Base-by-base conservation (phyloP, 1,284 basidiomycete species). In the Apiotrichum porosum region DNA sequence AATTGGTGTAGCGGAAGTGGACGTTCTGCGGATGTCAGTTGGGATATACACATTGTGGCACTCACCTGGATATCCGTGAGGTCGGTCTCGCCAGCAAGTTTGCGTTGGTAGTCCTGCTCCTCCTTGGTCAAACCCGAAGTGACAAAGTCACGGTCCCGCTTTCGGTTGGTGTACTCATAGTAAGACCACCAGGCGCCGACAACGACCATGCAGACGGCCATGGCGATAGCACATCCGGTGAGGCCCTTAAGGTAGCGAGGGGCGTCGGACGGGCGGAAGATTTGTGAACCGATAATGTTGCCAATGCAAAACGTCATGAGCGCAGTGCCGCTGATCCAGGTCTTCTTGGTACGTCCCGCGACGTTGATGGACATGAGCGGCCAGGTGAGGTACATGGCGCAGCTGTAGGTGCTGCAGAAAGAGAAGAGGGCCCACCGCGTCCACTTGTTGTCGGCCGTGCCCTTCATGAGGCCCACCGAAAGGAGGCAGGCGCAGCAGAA, bases 311-410 rank as follows among this genome's bases (percentile, higher is more conserved):
- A 52, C 19, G 45, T 18, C 28, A 49, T n/a, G 24, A 49, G 37
- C 5, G 30, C 30, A 13, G 48, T 37, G 21, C 28, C 36, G 21
- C 14, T 24, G 32, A 35, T 18, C 34, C 24, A 37, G 2, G 43
- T 54, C 37, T 49, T 49, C 44, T 54, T 54, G 38, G 52, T 54
- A 43, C 58, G 35, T 44, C 47, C 19, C 51, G 61, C 42, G 56
- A 42, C 35, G 31, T 46, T 64, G 51, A 54, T 62, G 54, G 21
- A 62, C 40, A 52, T 57, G 44, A 47, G 44, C n/a, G 52, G 52
- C 52, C 40, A 58, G 33, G 44, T 55, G 45, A 30, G 54, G 37
- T 48, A 56, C 50, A 49, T 45, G 45, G 42, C 51, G 26, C 43
- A 49, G 18, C 37, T 35, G 24, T 40, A 49, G 21, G 45, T 44